Conservation (phyloP, 495 filamentous ascomycete genomes). For the Trichoderma orchidacearum region DNA sequence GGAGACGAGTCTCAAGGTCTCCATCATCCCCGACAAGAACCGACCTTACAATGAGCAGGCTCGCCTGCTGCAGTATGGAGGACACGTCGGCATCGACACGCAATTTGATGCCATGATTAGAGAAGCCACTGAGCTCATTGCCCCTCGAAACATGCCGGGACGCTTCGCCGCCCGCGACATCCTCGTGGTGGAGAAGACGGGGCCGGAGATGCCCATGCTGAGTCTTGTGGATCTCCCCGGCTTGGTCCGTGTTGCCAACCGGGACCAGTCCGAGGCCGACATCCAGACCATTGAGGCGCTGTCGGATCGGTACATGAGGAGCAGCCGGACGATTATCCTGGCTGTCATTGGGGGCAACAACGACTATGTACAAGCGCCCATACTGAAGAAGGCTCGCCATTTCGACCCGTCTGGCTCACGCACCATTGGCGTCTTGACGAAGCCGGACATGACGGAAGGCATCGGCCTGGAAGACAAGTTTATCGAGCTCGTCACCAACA, state of each 20-base stretch:
- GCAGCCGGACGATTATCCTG: slow-evolving; percentile 36
- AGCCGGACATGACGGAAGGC: slow-evolving; percentile 33
- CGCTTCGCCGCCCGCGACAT: slow-evolving; percentile 30
- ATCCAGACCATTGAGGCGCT: slow-evolving; percentile 30
- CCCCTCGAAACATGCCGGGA: slow-evolving; percentile 21
- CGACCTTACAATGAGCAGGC: slow-evolving; percentile 19
- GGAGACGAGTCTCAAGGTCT: slow-evolving; percentile 27
- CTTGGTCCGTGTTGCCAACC: slow-evolving; percentile 32
- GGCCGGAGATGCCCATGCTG: slow-evolving; percentile 37
- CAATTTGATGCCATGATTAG: slow-evolving; percentile 22
- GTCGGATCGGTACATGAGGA: slow-evolving; percentile 36
- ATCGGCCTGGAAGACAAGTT: slow-evolving; percentile 34
- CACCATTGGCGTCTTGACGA: slow-evolving; percentile 39
- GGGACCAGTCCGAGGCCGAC: slow-evolving; percentile 30
- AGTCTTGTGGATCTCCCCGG: slow-evolving; percentile 45
- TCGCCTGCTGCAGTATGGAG: slow-evolving; percentile 30
- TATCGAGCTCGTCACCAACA: slow-evolving; percentile 40
- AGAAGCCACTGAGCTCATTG: slow-evolving; percentile 20
- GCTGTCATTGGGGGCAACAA: slow-evolving; percentile 38
- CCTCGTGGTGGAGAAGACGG: slow-evolving; percentile 37
- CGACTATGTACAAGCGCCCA: slow-evolving; percentile 34
- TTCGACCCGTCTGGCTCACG: slow-evolving; percentile 28
- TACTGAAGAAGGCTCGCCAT: slow-evolving; percentile 28
- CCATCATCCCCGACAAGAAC: slow-evolving; percentile 36
- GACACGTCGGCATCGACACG: slow-evolving; percentile 12